A percentile compares a stretch with the other conserved stretches of the same genome.
Conservation (phyloP, 495 filamentous ascomycete species). For the Xylaria sp. region DNA sequence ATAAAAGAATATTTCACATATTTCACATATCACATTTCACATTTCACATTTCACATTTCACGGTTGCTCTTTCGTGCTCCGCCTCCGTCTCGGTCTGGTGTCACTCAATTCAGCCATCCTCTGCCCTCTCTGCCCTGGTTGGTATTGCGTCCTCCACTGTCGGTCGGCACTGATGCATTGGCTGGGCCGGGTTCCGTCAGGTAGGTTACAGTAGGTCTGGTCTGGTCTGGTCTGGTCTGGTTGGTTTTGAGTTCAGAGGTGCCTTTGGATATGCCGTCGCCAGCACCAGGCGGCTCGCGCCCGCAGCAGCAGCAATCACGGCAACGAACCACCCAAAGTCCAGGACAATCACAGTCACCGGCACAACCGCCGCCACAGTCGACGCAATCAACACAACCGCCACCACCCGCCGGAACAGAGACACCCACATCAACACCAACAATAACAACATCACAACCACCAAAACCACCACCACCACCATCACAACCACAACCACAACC, state of each 20-base stretch:
- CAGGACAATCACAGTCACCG: not conserved
- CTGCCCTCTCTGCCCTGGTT: too few relatives aligned
- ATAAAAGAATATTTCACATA: too few relatives aligned
- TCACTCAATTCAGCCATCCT: not conserved
- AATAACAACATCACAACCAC: too few relatives aligned
- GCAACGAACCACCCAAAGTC: not conserved
- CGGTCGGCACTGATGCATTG: not conserved
- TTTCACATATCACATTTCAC: too few relatives aligned
- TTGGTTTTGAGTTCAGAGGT: not conserved
- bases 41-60: too few relatives aligned
- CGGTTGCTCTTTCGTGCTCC: not conserved
- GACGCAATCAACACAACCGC: not conserved
- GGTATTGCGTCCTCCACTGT: not conserved
- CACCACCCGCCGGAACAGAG: not conserved
- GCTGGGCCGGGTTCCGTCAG: not conserved
- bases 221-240: not conserved
- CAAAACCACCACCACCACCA: too few relatives aligned
- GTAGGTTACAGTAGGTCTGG: not conserved
- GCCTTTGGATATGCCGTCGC: constrained; percentile 6
- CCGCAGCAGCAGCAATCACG: constrained; percentile 4
- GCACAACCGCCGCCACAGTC: not conserved
- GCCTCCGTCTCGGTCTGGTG: too few relatives aligned
- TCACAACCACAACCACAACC: not conserved
- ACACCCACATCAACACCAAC: not conserved
- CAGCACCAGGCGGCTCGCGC: constrained; percentile 7